Percentiles rank a stretch among this genome's conserved stretches.
phyloP scores from a whole-genome alignment of 1,139 yeast species.

The Lodderomyces metapsilosis region DNA sequence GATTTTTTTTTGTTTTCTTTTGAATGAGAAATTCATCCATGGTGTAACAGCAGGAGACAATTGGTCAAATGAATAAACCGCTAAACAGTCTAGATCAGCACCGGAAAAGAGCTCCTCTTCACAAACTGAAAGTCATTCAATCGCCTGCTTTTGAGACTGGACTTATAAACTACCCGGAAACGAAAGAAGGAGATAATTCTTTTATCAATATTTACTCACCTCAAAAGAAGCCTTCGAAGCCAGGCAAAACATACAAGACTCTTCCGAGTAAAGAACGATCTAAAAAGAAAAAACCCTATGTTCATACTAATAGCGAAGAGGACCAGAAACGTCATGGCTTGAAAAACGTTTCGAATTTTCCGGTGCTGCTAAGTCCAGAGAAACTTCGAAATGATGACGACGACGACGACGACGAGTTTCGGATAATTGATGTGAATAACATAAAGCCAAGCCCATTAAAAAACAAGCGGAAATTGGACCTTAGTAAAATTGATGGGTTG shows the following conservation, averaged over 20 bases:
- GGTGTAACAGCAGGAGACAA: too few species aligned
- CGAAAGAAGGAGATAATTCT: background rate
- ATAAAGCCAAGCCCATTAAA: conserved; percentile 4
- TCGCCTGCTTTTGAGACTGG: background rate
- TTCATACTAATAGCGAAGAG: background rate
- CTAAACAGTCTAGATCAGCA: background rate
- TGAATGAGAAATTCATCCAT: too few species aligned
- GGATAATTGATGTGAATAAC: conserved; percentile 6
- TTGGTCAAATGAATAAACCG: background rate
- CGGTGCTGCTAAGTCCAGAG: background rate
- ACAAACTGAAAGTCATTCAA: background rate
- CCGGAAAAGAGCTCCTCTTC: too few species aligned
- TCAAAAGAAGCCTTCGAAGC: too few species aligned
- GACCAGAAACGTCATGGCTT: too few species aligned
- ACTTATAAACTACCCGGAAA: background rate
- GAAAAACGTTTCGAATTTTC: background rate
- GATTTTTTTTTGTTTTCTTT: too few species aligned
- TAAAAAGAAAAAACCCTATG: background rate
- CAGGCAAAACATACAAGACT: too few species aligned
- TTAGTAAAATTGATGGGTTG: conserved; percentile 10
- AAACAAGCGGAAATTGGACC: background rate
- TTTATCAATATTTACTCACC: background rate
- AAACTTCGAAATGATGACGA: conserved; percentile 1
- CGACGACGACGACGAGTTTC: conserved; percentile 6
- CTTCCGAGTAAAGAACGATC: too few species aligned